Conservation (phyloP, 306 rosid genomes). For the Begonia fuchsioides region DNA sequence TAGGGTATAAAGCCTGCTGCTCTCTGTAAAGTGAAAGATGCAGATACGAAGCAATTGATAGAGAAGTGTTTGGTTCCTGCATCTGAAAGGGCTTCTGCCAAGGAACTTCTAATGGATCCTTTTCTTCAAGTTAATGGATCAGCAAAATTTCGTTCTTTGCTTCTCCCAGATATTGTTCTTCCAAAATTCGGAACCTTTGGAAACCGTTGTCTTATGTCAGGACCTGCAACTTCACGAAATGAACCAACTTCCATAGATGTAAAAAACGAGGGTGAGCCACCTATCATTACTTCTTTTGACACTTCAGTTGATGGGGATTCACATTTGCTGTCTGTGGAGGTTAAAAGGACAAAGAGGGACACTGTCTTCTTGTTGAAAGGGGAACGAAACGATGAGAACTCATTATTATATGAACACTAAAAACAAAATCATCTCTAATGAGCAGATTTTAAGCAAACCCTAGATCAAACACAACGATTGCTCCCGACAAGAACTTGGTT, state of each 20-base stretch:
- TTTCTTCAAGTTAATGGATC: conserved; percentile 24
- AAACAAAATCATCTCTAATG: too few species aligned
- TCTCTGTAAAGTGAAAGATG: conserved; percentile 54
- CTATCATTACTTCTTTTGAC: too few species aligned
- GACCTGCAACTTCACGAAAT: conserved; percentile 18
- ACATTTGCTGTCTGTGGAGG: conserved; percentile 23
- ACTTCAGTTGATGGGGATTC: conserved; percentile 16
- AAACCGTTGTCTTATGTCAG: conserved; percentile 5
- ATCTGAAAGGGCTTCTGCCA: conserved; percentile 49
- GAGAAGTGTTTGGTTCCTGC: conserved; percentile 84
- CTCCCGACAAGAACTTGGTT: too few species aligned
- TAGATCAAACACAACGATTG: too few species aligned
- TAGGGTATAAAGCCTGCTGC: conserved; percentile 86
- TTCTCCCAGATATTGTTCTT: conserved; percentile 6
- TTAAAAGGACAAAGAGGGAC: conserved; percentile 23
- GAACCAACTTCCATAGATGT: neutral
- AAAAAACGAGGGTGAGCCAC: too few species aligned
- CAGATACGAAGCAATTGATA: conserved; percentile 58
- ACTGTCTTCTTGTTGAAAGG: conserved; percentile 54
- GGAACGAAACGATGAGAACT: conserved; percentile 29
- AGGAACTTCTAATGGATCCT: conserved; percentile 72
- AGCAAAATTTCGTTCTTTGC: conserved; percentile 1
- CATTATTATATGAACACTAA: too few species aligned
- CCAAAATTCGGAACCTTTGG: conserved; percentile 10
- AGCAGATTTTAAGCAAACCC: too few species aligned